Evolutionary conservation across 169 alveolate species (phyloP).

Genomic region (Miamiensis avidus): DNA sequence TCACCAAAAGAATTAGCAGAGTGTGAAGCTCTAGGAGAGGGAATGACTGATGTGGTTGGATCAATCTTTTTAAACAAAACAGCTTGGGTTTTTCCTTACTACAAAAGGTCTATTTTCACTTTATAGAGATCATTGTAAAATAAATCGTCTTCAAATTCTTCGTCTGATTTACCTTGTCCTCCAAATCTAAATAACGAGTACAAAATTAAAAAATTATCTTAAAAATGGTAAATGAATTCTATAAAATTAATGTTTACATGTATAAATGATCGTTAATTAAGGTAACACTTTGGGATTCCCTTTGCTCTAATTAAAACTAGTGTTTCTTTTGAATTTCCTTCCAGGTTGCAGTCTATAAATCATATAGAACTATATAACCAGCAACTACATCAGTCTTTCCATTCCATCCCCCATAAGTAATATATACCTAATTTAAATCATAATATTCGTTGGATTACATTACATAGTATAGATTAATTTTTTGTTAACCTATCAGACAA

Average conservation of each 20-base stretch:
- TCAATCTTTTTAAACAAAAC: slow-evolving; percentile 46
- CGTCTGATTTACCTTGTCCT: slow-evolving; percentile 52
- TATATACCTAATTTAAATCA: neutral
- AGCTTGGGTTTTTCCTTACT: slow-evolving; percentile 29
- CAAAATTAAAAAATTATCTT: slow-evolving; percentile 19
- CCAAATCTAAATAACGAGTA: slow-evolving; percentile 59
- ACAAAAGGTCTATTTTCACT: slow-evolving; percentile 13
- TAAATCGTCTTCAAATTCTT: slow-evolving; percentile 37
- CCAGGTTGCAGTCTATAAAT: slow-evolving; percentile 49
- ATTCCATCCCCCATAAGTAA: neutral
- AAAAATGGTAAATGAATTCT: slow-evolving; percentile 44
- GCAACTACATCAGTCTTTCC: neutral
- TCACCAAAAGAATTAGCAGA: slow-evolving; percentile 49
- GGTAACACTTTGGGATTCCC: slow-evolving; percentile 23
- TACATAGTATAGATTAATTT: too few relatives aligned
- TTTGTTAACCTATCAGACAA: neutral
- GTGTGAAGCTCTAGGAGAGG: slow-evolving; percentile 61
- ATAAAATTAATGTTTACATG: slow-evolving; percentile 51
- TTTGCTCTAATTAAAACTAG: slow-evolving; percentile 31
- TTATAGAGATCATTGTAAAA: slow-evolving; percentile 51
- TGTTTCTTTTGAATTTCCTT: slow-evolving; percentile 39
- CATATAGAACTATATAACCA: slow-evolving; percentile 9
- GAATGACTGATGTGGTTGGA: slow-evolving; percentile 38
- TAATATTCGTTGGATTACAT: too few relatives aligned
- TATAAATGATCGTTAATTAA: slow-evolving; percentile 34